Percentiles rank a stretch among this genome's conserved stretches.
Evolutionary conservation across 495 filamentous ascomycete species (phyloP).

Genomic region (Aspergillus saccharolyticus): DNA sequence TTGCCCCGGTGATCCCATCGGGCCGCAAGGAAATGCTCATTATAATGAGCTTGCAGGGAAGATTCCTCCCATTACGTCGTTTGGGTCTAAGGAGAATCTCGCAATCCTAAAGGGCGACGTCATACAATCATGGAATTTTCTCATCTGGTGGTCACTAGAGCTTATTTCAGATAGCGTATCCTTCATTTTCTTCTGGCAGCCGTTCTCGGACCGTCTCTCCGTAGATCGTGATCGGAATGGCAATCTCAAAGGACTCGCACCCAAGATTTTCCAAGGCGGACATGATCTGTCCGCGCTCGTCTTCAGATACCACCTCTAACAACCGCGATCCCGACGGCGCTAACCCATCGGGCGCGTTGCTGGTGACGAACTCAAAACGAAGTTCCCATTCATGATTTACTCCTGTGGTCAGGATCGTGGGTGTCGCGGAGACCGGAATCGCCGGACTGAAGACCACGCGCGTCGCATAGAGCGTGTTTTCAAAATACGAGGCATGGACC

Average conservation of each 20-base stretch:
- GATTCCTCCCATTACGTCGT: slow-evolving; percentile 1
- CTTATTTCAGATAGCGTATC: slow-evolving; percentile 37
- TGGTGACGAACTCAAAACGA: slow-evolving; percentile 81
- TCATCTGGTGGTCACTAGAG: neutral
- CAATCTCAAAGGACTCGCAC: slow-evolving; percentile 87
- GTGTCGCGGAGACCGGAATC: slow-evolving; percentile 75
- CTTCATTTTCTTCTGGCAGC: slow-evolving; percentile 42
- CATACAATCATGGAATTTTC: neutral
- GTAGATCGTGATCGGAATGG: slow-evolving; percentile 77
- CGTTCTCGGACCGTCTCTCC: slow-evolving; percentile 55
- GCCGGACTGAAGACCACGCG: slow-evolving; percentile 74
- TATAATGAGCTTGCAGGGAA: no score
- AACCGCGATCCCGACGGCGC: slow-evolving; percentile 37
- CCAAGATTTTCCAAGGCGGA: slow-evolving; percentile 69
- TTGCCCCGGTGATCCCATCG: slow-evolving; percentile 9
- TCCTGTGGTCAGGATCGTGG: slow-evolving; percentile 83
- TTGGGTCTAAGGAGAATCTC: neutral
- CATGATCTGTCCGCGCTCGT: slow-evolving; percentile 67
- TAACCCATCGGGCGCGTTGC: slow-evolving; percentile 32
- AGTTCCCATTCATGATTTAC: slow-evolving; percentile 83
- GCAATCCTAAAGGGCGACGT: no score
- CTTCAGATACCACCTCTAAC: slow-evolving; percentile 54
- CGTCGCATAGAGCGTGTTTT: slow-evolving; percentile 73
- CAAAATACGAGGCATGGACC: slow-evolving; percentile 67
- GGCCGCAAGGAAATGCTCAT: neutral